Evolutionary conservation across 805 yeast species (phyloP).

Genomic region (Lipomyces sp.): DNA sequence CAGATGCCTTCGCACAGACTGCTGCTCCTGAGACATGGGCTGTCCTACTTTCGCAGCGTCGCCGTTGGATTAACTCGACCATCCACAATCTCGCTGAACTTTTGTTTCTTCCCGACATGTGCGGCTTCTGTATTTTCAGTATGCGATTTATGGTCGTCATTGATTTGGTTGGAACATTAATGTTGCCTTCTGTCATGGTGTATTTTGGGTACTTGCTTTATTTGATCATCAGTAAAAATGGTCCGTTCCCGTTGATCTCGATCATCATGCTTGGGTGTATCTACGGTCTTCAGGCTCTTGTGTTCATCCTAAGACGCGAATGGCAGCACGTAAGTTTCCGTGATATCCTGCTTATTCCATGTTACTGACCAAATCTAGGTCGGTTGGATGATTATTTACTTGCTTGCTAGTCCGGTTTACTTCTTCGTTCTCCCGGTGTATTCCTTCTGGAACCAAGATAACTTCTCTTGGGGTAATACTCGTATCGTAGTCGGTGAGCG

Average conservation of each 20-base stretch:
- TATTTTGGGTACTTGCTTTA: slow-evolving; percentile 59
- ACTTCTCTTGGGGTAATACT: slow-evolving; percentile 70
- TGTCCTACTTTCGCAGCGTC: slow-evolving; percentile 60
- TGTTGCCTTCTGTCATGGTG: slow-evolving; percentile 62
- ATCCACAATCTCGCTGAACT: slow-evolving; percentile 66
- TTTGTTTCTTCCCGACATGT: slow-evolving; percentile 59
- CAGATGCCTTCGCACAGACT: slow-evolving; percentile 64
- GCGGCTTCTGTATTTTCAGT: slow-evolving; percentile 65
- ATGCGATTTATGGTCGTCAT: slow-evolving; percentile 64
- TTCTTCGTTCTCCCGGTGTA: slow-evolving; percentile 64
- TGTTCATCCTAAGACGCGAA: slow-evolving; percentile 53
- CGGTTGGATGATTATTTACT: slow-evolving; percentile 61
- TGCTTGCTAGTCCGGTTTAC: slow-evolving; percentile 64
- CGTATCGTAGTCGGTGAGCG: slow-evolving; percentile 60
- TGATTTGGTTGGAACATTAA: slow-evolving; percentile 62
- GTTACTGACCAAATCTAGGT: slow-evolving; percentile 47
- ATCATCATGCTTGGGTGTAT: slow-evolving; percentile 60
- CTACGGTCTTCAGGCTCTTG: slow-evolving; percentile 64
- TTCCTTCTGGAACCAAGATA: slow-evolving; percentile 69
- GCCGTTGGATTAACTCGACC: slow-evolving; percentile 71
- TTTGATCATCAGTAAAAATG: slow-evolving; percentile 55
- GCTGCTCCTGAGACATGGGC: slow-evolving; percentile 59
- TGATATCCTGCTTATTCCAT: slow-evolving; percentile 27
- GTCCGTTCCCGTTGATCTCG: slow-evolving; percentile 59
- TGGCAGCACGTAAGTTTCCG: slow-evolving; percentile 47